phyloP scores from a whole-genome alignment of 345 rosid species.

The Microthlaspi erraticum region DNA sequence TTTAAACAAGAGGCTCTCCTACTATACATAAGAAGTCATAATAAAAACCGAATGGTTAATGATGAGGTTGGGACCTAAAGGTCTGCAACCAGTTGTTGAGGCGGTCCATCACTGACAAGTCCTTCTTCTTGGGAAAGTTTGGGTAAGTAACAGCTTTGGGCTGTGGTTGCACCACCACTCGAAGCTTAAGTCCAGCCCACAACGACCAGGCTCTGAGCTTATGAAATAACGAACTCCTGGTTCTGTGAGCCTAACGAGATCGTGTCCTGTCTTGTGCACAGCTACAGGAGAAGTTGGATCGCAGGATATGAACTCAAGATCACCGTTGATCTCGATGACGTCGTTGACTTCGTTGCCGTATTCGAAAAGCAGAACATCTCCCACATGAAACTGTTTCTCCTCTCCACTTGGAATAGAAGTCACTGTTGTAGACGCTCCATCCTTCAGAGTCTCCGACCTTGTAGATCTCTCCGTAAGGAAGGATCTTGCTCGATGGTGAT shows the following conservation, averaged over 20 bases:
- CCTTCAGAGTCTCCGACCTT: neutral
- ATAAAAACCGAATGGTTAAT: too few species aligned
- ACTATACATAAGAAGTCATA: too few species aligned
- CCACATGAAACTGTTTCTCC: neutral
- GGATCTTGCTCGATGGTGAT: neutral
- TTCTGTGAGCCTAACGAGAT: conserved; percentile 12
- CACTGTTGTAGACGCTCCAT: neutral
- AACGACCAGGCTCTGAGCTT: neutral
- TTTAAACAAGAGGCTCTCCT: neutral
- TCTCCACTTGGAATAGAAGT: neutral
- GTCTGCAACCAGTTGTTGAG: neutral
- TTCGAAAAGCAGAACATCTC: neutral
- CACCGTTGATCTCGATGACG: neutral
- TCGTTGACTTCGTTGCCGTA: neutral
- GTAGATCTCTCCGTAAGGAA: neutral
- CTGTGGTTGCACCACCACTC: neutral
- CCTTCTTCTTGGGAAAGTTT: neutral
- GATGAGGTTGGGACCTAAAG: neutral
- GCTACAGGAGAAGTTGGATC: neutral
- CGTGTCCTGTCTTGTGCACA: neutral
- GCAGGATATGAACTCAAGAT: conserved; percentile 2
- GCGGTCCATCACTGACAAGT: neutral
- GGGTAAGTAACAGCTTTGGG: neutral
- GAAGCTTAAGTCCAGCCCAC: conserved; percentile 2
- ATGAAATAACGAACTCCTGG: conserved; percentile 4